Conservation (phyloP, 164 flowering plant species). For the Nelumbo lutea region DNA sequence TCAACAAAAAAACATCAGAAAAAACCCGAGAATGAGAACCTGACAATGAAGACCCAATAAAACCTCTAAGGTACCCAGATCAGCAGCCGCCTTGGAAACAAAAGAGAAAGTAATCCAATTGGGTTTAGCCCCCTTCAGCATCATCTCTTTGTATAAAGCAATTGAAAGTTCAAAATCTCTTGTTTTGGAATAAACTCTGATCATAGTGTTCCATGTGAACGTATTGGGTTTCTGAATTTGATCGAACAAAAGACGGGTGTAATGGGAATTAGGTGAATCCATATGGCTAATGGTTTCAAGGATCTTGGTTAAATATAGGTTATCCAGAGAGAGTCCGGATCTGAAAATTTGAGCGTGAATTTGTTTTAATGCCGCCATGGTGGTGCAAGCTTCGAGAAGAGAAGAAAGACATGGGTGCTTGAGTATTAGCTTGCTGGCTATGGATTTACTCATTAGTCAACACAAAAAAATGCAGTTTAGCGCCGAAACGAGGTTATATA, state of each 20-base stretch:
- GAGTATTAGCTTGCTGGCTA: constrained; percentile 19
- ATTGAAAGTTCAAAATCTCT: background rate
- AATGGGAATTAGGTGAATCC: constrained; percentile 2
- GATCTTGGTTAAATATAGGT: constrained; percentile 7
- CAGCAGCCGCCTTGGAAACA: constrained; percentile 9
- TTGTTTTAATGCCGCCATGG: constrained; percentile 14
- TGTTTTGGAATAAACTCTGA: constrained; percentile 8
- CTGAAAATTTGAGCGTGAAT: constrained; percentile 19
- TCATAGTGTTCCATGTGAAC: constrained; percentile 9
- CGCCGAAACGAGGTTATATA: too few species aligned
- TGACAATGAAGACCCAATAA: constrained; percentile 12
- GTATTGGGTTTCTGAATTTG: constrained; percentile 13
- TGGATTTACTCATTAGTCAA: constrained; percentile 4
- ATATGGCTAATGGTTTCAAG: background rate
- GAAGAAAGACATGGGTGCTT: constrained; percentile 18
- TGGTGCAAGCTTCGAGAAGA: constrained; percentile 10
- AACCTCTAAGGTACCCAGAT: background rate
- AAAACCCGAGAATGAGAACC: constrained; percentile 7
- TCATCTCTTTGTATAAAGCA: constrained; percentile 10
- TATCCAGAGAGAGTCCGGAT: constrained; percentile 5
- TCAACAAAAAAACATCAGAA: constrained; percentile 15
- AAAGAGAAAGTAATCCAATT: constrained; percentile 13
- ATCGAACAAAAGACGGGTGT: constrained; percentile 6
- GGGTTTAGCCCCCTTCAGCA: constrained; percentile 8
- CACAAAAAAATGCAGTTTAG: too few species aligned